Evolutionary conservation across 2,329 filamentous ascomycete genomes (phyloP), one percentile per base, ranked within the genome.

Genomic region (Alternaria conjuncta): DNA sequence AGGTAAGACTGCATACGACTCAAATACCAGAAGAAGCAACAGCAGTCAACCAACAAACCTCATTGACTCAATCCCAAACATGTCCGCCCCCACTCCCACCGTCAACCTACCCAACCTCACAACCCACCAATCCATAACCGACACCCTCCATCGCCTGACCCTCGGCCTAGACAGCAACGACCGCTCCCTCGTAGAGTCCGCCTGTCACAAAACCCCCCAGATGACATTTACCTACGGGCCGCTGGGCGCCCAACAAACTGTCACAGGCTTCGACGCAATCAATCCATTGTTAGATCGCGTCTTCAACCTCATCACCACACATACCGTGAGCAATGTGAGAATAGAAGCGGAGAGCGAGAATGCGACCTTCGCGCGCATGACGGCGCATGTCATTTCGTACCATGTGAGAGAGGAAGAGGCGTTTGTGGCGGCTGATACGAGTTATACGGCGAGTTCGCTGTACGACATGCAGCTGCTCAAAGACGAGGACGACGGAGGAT

Each of bases 151-250:
- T 58, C 71, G 72, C 54, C 69, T 64, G 62, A 36, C 69, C 49
- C 63, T 70, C 26, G 71, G 70, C 26, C 61, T 74, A 21, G 72
- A 75, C 67, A 73, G 46, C 63, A 70, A 74, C 49, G 47, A 71
- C 45, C 63, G 32, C 4, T 43, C 50, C 6, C 65, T 75, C 5
- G 70, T 73, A 55, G 67, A 66, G 41, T 74, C 72, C 20, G 66
- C 57, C n/a, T 72, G 69, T 54, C 26, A 71, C 7, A 58, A 66
- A 51, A 55, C 60, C 20, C 54, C 65, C n/a, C 55, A 57, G n/a
- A 73, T 73, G 67, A 60, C 53, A 15, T 61, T 72, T 25, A 21
- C 60, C 30, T 66, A 65, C 15, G 69, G 68, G 6, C 61, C 67
- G 15, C 55, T 64, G 23, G 49, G 18, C n/a, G 32, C 30, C 28